phyloP scores from a whole-genome alignment of 305 asterid genomes.

The Plantago coronopus region DNA sequence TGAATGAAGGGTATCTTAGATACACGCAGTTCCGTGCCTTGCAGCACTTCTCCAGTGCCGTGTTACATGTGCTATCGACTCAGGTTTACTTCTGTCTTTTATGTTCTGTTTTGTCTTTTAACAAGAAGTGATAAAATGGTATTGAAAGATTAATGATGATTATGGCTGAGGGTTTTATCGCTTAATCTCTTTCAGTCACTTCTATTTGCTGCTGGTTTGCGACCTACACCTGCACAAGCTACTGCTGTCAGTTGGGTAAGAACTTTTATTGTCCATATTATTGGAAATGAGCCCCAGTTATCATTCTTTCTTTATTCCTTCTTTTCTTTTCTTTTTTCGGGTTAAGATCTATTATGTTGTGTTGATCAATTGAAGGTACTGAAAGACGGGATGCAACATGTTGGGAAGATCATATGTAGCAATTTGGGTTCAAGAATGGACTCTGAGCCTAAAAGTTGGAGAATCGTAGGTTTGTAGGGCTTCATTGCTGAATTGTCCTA shows the following conservation, averaged over 20 bases:
- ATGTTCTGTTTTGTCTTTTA: not conserved
- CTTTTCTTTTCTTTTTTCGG: not conserved
- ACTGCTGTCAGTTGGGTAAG: constrained; percentile 98
- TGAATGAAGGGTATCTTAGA: constrained; percentile 88
- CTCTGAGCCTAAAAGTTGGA: constrained; percentile 95
- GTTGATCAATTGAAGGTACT: constrained; percentile 51
- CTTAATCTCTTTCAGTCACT: constrained; percentile 81
- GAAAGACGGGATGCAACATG: constrained; percentile 97
- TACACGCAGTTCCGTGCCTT: constrained; percentile 93
- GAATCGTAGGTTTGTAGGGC: constrained; percentile 65
- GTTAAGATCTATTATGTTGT: constrained; percentile 20
- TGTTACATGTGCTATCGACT: constrained; percentile 85
- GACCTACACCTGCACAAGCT: constrained; percentile 98
- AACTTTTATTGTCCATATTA: constrained; percentile 17
- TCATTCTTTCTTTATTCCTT: too few species aligned
- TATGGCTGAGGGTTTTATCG: constrained; percentile 24
- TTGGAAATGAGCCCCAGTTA: constrained; percentile 5
- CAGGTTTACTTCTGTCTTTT: constrained; percentile 59
- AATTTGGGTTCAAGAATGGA: constrained; percentile 98
- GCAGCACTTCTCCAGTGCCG: constrained; percentile 93
- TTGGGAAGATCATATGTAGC: constrained; percentile 90
- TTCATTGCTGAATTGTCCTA: constrained; percentile 10
- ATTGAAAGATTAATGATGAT: constrained; percentile 19
- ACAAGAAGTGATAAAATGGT: too few species aligned
- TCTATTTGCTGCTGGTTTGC: constrained; percentile 96